A percentile compares a stretch with the other conserved stretches of the same genome.
phyloP scores from a whole-genome alignment of 108 stramenopile species.

The Cyclotella cryptica region DNA sequence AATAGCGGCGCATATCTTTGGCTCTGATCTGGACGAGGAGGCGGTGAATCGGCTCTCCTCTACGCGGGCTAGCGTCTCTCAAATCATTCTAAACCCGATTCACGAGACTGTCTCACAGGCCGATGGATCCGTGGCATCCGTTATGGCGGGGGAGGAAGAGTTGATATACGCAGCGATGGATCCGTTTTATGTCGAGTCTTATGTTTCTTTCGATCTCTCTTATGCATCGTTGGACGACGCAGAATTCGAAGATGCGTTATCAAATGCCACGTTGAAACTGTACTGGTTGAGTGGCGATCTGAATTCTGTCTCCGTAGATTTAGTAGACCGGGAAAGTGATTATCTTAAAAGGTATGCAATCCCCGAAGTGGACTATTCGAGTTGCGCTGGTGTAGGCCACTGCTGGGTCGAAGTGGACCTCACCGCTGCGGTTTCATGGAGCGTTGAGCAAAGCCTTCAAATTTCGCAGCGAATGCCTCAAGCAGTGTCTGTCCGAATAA shows the following conservation, averaged over 20 bases:
- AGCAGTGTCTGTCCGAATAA: background rate
- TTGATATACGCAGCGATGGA: background rate
- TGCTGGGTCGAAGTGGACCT: conserved; percentile 14
- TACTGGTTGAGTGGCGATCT: background rate
- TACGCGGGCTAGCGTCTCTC: background rate
- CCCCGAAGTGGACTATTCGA: background rate
- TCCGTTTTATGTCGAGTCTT: conserved; percentile 6
- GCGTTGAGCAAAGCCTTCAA: background rate
- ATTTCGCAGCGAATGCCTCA: background rate
- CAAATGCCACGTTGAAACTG: conserved; percentile 1
- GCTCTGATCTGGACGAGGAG: no score
- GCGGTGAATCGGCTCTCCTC: background rate
- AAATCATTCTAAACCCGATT: background rate
- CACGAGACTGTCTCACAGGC: background rate
- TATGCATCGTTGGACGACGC: background rate
- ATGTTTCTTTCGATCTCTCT: background rate
- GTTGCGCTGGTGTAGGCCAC: background rate
- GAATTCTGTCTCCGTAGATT: background rate
- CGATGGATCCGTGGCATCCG: background rate
- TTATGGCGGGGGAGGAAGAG: background rate
- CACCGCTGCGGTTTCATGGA: conserved; percentile 8
- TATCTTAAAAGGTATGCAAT: background rate
- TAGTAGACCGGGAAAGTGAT: background rate
- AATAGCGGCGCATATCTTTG: no score
- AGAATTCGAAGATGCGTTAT: background rate